A percentile compares a stretch with the other conserved stretches of the same genome.
These are phyloP conservation scores for Blastobotrys petasosporus DNA, from an alignment of 1,139 yeast species.

Conservation along the genomic window DNA sequence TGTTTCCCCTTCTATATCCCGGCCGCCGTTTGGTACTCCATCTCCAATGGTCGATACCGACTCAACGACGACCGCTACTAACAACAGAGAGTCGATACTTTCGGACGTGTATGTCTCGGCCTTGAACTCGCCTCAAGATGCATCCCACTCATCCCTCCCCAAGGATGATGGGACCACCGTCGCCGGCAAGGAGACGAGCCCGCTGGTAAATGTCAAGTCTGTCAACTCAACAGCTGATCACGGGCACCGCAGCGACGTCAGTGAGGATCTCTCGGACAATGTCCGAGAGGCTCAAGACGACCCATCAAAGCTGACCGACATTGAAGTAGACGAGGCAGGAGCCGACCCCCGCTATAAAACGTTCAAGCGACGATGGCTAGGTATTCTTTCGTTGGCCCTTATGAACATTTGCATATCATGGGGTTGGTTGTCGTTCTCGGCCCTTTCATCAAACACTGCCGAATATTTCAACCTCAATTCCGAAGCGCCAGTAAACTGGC, in stretches of 20 bases:
- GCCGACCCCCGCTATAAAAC: conserved; percentile 20
- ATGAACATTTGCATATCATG: conserved; percentile 33
- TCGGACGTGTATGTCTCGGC: conserved; percentile 9
- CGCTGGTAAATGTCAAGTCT: not conserved
- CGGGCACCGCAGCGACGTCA: not conserved
- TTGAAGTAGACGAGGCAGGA: conserved; percentile 1
- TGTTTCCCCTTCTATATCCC: not conserved
- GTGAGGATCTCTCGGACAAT: not conserved
- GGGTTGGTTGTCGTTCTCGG: conserved; percentile 36
- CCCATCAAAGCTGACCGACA: conserved; percentile 3
- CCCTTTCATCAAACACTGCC: conserved; percentile 27
- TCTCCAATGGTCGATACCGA: not conserved
- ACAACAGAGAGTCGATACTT: conserved; percentile 8
- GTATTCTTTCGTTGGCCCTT: conserved; percentile 29
- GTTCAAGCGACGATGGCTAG: conserved; percentile 34
- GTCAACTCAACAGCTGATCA: not conserved
- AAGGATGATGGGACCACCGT: not conserved
- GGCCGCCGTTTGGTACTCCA: not conserved
- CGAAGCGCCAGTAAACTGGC: conserved; percentile 35
- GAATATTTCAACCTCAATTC: conserved; percentile 25
- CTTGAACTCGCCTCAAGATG: conserved; percentile 10
- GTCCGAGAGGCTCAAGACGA: not conserved
- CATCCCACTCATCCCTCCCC: conserved; percentile 1
- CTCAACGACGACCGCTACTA: not conserved
- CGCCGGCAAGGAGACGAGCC: not conserved